Conservation (phyloP, 2,329 filamentous ascomycete genomes). For the Fusarium pseudograminearum region DNA sequence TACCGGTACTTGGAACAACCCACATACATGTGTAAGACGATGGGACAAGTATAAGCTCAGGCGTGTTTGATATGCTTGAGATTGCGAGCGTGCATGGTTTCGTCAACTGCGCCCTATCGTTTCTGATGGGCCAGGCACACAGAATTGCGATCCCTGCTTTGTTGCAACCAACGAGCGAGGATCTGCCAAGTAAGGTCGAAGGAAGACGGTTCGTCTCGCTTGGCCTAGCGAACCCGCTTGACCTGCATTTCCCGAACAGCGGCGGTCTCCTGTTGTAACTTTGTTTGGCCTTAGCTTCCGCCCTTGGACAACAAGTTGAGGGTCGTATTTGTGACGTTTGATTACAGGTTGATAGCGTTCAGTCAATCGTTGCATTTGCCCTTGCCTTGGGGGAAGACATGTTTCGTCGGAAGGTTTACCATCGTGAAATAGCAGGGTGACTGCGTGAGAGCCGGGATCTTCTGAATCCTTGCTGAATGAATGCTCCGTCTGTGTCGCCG, state of each 20-base stretch:
- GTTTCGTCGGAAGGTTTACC: background rate
- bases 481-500: background rate
- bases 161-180: conserved; percentile 15
- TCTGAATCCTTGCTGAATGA: background rate
- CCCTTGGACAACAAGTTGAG: conserved; percentile 38
- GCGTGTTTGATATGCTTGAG: conserved; percentile 10
- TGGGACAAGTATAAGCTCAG: background rate
- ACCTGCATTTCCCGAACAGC: conserved; percentile 40
- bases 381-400: background rate
- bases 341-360: conserved; percentile 1
- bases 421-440: background rate
- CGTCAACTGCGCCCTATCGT: conserved; percentile 36
- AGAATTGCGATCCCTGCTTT: conserved; percentile 29
- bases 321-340: conserved; percentile 8
- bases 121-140: conserved; percentile 31
- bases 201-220: conserved; percentile 34
- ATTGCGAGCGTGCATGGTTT: conserved; percentile 11
- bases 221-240: conserved; percentile 35
- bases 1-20: background rate
- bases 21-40: background rate
- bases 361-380: background rate
- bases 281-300: conserved; percentile 35
- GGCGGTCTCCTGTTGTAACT: conserved; percentile 27
- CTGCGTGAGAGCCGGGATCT: background rate
- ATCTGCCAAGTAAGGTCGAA: conserved; percentile 20